Base-by-base conservation (phyloP, 139 green algal species). In the Tetraselmis chui region DNA sequence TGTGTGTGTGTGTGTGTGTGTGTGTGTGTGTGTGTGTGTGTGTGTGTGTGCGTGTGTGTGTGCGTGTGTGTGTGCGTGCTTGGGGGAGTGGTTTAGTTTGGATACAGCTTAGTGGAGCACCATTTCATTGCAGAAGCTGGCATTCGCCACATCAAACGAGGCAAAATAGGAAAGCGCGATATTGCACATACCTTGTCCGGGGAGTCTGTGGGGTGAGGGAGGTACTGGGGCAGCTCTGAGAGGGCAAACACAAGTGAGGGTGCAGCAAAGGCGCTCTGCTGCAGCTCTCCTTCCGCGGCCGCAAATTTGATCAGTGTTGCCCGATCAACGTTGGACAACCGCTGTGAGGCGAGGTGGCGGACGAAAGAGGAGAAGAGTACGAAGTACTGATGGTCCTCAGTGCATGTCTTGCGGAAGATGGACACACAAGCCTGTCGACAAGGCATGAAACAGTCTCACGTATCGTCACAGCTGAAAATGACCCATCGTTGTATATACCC, bases 301-400 rank as follows among this genome's bases (percentile, higher is more conserved):
- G 45, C 45, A 5, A 67, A 25, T 18, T 67, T 67, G 45, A 67
- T 67, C 45, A 67, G 45, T 18, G 45, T 67, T 18, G 45, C 45
- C 11, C 45, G 45, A 18, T 67, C 45, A 5, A 67, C 45, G 18
- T 18, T 18, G 45, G 45, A 67, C 45, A 67, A 18, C 11, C 45
- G 45, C 45, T 67, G 45, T 18, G 45, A 67, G 30, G 76, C 80
- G 23, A 82, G 80, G 83, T 91, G 86, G n/a, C 80, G 82, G 45
- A 90, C 26, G 31, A 91, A 59, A n/a, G 59, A 67, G 32, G 76
- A 84, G 77, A 86, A 87, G 74, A 91, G 82, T 75, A 88, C 75
- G 80, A 86, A 91, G 31, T 76, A 75, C 83, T 91, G 88, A 45
- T 88, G 87, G 78, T 89, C 85, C 79, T 83, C 79, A 30, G 76